phyloP scores from a whole-genome alignment of 345 rosid genomes.

The Lepidium sativum region DNA sequence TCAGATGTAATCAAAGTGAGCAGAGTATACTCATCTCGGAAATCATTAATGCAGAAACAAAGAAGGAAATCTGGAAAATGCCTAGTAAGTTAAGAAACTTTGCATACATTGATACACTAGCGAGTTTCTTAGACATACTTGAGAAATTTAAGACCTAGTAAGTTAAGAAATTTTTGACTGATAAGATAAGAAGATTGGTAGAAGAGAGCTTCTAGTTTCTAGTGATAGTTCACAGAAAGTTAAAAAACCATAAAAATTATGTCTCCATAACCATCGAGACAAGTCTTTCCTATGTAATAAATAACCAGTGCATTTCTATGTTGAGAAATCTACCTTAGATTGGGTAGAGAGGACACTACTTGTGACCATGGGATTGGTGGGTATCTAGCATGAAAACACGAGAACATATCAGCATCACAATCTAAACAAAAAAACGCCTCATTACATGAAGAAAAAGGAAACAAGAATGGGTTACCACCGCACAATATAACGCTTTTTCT shows the following conservation, averaged over 20 bases:
- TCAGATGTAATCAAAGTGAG: too few species aligned
- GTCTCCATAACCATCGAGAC: not conserved
- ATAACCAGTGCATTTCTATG: not conserved
- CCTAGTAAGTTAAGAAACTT: too few species aligned
- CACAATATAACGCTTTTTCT: conserved; percentile 68
- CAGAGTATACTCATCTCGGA: too few species aligned
- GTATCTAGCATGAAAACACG: conserved; percentile 43
- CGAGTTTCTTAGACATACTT: too few species aligned
- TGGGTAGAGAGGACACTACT: conserved; percentile 69
- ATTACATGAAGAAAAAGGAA: conserved; percentile 10
- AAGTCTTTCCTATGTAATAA: not conserved
- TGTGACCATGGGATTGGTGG: conserved; percentile 63
- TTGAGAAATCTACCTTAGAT: conserved; percentile 59
- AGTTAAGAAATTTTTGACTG: not conserved
- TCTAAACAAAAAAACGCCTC: not conserved
- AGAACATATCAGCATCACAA: not conserved
- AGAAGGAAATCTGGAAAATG: too few species aligned
- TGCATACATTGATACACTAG: too few species aligned
- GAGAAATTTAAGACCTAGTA: not conserved
- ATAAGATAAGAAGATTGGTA: not conserved
- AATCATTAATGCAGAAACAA: too few species aligned
- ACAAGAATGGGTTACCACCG: conserved; percentile 48
- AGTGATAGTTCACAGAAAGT: not conserved
- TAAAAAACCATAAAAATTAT: not conserved
- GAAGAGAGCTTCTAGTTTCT: not conserved